phyloP scores from a whole-genome alignment of 768 basidiomycete genomes.

The Lactarius psammicola region DNA sequence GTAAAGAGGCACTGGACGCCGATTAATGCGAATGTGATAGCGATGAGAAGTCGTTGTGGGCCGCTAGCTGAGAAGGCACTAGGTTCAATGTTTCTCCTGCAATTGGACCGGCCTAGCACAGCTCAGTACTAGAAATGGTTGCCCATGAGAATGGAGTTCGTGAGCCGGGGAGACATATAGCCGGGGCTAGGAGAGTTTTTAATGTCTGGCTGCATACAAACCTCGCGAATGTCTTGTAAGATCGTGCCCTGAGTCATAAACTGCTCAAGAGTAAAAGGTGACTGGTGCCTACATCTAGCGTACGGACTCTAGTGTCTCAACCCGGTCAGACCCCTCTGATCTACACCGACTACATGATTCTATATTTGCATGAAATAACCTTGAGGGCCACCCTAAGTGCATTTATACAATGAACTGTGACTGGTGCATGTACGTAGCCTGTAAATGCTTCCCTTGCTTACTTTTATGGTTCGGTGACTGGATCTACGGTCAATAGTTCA shows the following conservation, averaged over 20 bases:
- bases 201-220: not conserved
- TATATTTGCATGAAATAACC: not conserved
- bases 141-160: not conserved
- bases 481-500: too few species aligned
- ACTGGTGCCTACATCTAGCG: not conserved
- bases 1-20: not conserved
- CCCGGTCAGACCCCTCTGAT: not conserved
- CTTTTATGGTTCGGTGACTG: too few species aligned
- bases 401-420: too few species aligned
- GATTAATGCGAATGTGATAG: too few species aligned
- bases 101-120: not conserved
- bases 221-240: not conserved
- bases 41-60: too few species aligned
- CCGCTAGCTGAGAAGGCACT: too few species aligned
- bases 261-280: not conserved
- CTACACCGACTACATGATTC: not conserved
- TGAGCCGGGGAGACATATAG: not conserved
- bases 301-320: not conserved
- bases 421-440: not conserved
- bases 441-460: not conserved
- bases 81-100: not conserved
- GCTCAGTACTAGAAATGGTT: not conserved
- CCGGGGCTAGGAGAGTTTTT: not conserved
- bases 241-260: not conserved
- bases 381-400: not conserved